phyloP scores from a whole-genome alignment of 306 rosid genomes.

The Lathyrus oleraceus region DNA sequence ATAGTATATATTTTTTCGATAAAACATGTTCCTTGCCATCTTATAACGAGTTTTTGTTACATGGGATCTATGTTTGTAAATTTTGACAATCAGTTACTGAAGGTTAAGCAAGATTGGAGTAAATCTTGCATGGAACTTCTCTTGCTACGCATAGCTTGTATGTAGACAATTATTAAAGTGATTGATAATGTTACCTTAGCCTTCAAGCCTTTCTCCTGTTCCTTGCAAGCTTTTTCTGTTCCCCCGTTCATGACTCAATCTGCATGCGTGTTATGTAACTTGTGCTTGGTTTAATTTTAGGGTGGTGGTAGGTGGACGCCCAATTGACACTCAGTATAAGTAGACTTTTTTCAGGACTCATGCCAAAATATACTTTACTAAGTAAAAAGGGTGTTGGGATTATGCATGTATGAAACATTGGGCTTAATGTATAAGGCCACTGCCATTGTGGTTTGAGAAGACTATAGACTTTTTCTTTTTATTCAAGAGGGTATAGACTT shows the following conservation, averaged over 20 bases:
- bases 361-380: no score
- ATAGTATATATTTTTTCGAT: background rate
- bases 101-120: background rate
- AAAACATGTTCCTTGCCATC: background rate
- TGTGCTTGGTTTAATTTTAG: background rate
- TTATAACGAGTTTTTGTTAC: slow-evolving; percentile 7
- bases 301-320: background rate
- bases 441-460: background rate
- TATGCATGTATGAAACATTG: no score
- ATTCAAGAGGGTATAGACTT: background rate
- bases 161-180: slow-evolving; percentile 2
- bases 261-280: background rate
- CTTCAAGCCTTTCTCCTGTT: background rate
- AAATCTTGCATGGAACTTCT: background rate
- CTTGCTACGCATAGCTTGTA: background rate
- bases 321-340: no score
- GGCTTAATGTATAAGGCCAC: background rate
- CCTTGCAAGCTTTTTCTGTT: background rate
- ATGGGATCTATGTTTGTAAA: slow-evolving; percentile 18
- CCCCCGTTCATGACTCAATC: background rate
- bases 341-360: no score
- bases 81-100: slow-evolving; percentile 19
- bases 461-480: background rate
- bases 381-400: no score
- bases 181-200: background rate